Base-by-base conservation (phyloP, 176 grass and related monocot genomes). In the barley (Hordeum vulgare) region DNA sequence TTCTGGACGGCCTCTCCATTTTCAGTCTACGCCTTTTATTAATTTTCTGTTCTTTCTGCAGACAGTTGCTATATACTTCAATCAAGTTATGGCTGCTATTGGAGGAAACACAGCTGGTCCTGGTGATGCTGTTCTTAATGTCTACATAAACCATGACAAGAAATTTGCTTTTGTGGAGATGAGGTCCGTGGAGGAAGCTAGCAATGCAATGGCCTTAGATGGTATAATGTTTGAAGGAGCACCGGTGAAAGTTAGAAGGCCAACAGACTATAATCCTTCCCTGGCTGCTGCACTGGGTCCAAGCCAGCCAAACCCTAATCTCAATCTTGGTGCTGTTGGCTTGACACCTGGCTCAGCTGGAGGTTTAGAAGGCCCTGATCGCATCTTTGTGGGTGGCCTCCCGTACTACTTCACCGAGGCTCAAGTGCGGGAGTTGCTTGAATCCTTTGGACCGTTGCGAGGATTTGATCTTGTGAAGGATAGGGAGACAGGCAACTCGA, bases 81-180 rank as follows among this genome's bases (percentile, higher is more conserved):
- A 94, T 88, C 91, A 95, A 80, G 96, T 95, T 61, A 98, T 98
- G 96, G 85, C 90, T 81, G 91, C 91, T 86, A 95, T 98, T 87
- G 93, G 89, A 81, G 96, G 96, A 84, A 98, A 98, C 80, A 95
- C 96, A 63, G 90, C 91, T 88, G 96, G 93, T 78, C 96, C 96
- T 88, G 96, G 96, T 78, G 96, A 98, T 93, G 93, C 96, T 77
- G 96, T 98, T 61, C 85, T 98, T 84, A 98, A 98, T 87, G 96
- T 98, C 2, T 98, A 98, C 66, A 98, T 98, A 88, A 98, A 98
- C 76, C 96, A 98, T 93, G 96, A 98, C 28, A 98, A 98, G 82
- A 98, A 98, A 86, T 98, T 98, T 88, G 96, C 96, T 82, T 98
- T 98, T 87, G 96, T 98, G 82, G 96, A 98, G 74, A 98, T 98